These are phyloP conservation scores for Auricularia auricula-judae DNA, from an alignment of 768 basidiomycete species.

Conservation along the genomic window DNA sequence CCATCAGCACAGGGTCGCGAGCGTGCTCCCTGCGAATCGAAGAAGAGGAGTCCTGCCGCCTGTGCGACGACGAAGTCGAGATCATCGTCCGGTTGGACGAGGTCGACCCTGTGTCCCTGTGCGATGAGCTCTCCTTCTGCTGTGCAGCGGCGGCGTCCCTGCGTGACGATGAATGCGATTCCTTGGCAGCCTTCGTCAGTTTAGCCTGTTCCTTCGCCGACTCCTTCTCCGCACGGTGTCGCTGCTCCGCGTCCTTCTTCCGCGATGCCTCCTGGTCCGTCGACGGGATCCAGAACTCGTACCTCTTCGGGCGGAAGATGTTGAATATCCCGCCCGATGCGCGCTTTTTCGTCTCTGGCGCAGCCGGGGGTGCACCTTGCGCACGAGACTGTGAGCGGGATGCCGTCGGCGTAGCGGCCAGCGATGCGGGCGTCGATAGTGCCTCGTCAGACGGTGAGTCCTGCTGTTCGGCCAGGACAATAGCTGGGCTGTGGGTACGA, in stretches of 20 bases:
- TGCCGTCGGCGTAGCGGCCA: neutral
- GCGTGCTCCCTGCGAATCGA: no score
- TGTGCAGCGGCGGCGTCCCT: no score
- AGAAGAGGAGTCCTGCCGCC: no score
- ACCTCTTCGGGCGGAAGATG: constrained; percentile 19
- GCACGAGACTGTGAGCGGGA: neutral
- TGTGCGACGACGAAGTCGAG: no score
- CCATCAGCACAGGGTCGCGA: no score
- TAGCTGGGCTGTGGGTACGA: neutral
- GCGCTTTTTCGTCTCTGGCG: constrained; percentile 9
- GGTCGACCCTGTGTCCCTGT: no score
- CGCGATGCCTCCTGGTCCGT: constrained; percentile 6
- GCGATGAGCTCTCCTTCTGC: no score
- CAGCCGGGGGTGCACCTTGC: neutral
- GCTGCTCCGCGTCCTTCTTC: neutral
- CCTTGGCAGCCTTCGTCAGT: constrained; percentile 1
- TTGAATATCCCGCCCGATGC: constrained; percentile 30
- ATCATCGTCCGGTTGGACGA: no score
- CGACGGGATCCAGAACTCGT: constrained; percentile 7
- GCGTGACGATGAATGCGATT: no score
- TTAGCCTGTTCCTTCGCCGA: neutral
- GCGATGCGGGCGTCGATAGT: no score
- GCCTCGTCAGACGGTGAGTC: neutral
- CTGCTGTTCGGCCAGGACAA: neutral
- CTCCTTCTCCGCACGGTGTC: neutral